These are phyloP conservation scores for Botryococcus braunii DNA, from an alignment of 163 green algal species.

Conservation along the genomic window DNA sequence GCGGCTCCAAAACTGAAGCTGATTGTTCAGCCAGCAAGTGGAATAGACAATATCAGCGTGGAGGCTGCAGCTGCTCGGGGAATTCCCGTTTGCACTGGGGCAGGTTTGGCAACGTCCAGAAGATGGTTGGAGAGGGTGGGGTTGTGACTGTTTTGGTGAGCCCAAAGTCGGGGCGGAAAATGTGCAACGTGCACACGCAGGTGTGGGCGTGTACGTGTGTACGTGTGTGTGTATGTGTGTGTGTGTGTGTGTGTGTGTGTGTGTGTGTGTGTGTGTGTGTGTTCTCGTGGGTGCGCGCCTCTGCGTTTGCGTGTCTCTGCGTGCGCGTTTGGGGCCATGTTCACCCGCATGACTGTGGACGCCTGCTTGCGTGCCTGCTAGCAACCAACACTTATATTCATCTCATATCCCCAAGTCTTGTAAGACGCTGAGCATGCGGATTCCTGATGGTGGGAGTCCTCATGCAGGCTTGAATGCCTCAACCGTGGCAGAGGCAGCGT, in stretches of 20 bases:
- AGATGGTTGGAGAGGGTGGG: too few relatives aligned
- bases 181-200: background rate
- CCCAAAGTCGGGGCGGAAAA: background rate
- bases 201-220: too few relatives aligned
- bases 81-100: slow-evolving; percentile 11
- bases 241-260: too few relatives aligned
- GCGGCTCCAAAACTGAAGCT: slow-evolving; percentile 2
- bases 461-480: slow-evolving; percentile 18
- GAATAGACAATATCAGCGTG: background rate
- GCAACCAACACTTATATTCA: background rate
- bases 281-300: too few relatives aligned
- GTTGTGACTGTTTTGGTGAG: background rate
- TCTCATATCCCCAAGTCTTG: background rate
- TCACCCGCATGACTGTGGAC: background rate
- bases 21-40: slow-evolving; percentile 5
- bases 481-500: slow-evolving; percentile 30
- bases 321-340: too few relatives aligned
- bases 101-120: too few relatives aligned
- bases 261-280: too few relatives aligned
- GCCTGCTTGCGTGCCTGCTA: background rate
- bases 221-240: too few relatives aligned
- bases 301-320: too few relatives aligned
- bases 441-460: background rate
- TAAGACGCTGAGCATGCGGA: background rate
- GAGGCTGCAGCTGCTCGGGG: background rate